phyloP scores from a whole-genome alignment of 225 moss, liverwort and hornwort species.

The Antitrichia curtipendula region DNA sequence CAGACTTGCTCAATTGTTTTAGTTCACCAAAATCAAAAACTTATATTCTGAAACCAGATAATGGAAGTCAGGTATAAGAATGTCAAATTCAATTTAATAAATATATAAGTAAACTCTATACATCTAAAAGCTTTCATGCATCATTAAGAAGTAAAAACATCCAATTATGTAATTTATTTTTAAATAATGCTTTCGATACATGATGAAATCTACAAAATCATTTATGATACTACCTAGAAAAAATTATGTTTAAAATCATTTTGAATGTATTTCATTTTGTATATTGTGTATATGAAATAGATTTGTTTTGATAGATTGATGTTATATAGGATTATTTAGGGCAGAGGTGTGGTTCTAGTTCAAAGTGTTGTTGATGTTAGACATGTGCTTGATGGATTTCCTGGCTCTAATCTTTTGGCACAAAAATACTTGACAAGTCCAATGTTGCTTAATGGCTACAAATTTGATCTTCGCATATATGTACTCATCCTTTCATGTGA shows the following conservation, averaged over 20 bases:
- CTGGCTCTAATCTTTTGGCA: conserved; percentile 63
- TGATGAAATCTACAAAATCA: no score
- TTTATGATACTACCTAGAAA: not conserved
- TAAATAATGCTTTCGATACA: not conserved
- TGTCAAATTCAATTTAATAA: not conserved
- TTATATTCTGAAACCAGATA: conserved; percentile 89
- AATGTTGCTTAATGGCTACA: conserved; percentile 90
- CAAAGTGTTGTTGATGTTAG: conserved; percentile 61
- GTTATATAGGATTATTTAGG: conserved; percentile 29
- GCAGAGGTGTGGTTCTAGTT: conserved; percentile 70
- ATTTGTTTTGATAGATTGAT: not conserved
- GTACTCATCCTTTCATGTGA: conserved; percentile 99
- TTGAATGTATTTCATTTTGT: not conserved
- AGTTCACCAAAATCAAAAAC: conserved; percentile 53
- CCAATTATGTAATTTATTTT: not conserved
- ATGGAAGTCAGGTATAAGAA: conserved; percentile 64
- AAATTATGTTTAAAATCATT: not conserved
- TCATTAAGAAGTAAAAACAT: not conserved
- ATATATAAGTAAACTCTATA: fast-evolving
- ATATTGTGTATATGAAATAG: not conserved
- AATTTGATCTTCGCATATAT: conserved; percentile 98
- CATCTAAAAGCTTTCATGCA: not conserved
- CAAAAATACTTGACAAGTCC: conserved; percentile 90
- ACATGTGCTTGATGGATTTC: conserved; percentile 54
- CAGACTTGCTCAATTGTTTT: conserved; percentile 47